Conservation (phyloP, 805 yeast genomes). For the Candida incommunis region DNA sequence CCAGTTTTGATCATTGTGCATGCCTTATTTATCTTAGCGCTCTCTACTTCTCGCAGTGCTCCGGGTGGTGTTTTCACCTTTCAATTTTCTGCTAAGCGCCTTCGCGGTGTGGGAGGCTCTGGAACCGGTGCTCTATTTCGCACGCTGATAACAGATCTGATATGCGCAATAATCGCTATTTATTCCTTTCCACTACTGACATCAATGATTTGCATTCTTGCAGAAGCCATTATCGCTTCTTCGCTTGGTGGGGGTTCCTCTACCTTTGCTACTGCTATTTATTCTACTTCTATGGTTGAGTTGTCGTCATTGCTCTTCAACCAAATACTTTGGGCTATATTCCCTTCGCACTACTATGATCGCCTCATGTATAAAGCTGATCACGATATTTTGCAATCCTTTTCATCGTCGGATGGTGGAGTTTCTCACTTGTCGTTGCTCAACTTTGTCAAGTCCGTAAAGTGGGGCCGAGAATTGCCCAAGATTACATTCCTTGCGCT, state of each 20-base stretch:
- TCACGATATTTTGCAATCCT: neutral
- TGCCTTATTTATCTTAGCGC: slow-evolving; percentile 13
- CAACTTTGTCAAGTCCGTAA: slow-evolving; percentile 7
- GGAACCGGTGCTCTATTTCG: neutral
- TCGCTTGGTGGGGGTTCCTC: slow-evolving; percentile 17
- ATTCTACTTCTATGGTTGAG: slow-evolving; percentile 17
- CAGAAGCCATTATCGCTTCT: slow-evolving; percentile 20
- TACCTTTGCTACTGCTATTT: slow-evolving; percentile 17
- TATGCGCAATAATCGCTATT: slow-evolving; percentile 9
- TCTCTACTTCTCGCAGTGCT: slow-evolving; percentile 6
- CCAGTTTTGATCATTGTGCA: slow-evolving; percentile 15
- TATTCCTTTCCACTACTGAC: slow-evolving; percentile 9
- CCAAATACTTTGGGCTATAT: slow-evolving; percentile 9
- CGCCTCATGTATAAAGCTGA: slow-evolving; percentile 2
- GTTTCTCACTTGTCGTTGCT: neutral
- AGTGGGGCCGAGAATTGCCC: slow-evolving; percentile 17
- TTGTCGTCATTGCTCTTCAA: slow-evolving; percentile 11
- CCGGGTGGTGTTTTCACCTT: neutral
- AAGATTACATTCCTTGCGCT: slow-evolving; percentile 15
- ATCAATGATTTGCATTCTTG: slow-evolving; percentile 14
- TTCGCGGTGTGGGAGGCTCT: too few relatives aligned
- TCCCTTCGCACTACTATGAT: slow-evolving; percentile 5
- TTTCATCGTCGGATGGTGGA: neutral
- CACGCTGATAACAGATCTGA: neutral
- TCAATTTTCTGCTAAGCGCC: neutral